Evolutionary conservation across 2,329 filamentous ascomycete genomes (phyloP).

Genomic region (Colletotrichum trifolii): DNA sequence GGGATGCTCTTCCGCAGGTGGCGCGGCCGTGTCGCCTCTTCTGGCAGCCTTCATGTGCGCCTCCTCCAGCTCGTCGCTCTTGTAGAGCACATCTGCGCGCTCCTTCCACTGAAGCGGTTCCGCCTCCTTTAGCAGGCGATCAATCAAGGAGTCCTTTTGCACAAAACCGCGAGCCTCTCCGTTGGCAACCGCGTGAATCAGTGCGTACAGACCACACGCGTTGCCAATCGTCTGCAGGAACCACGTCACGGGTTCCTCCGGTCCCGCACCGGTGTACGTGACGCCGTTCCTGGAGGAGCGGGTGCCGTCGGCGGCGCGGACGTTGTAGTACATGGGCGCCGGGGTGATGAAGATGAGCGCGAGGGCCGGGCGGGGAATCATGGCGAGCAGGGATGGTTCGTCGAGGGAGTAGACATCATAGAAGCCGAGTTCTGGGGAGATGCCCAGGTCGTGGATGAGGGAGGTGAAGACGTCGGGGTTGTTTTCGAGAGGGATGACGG

Average conservation of each 20-base stretch:
- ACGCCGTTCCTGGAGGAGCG: conserved; percentile 38
- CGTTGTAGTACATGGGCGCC: conserved; percentile 59
- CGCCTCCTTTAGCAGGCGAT: conserved; percentile 69
- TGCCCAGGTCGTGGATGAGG: conserved; percentile 77
- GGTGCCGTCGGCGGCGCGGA: conserved; percentile 41
- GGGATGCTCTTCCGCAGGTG: conserved; percentile 67
- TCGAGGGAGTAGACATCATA: conserved; percentile 86
- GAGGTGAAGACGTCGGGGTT: conserved; percentile 84
- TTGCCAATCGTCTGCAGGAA: conserved; percentile 88
- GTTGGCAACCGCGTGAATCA: conserved; percentile 80
- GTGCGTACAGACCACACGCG: conserved; percentile 82
- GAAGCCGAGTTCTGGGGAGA: conserved; percentile 76
- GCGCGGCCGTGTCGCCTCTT: conserved; percentile 74
- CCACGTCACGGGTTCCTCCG: conserved; percentile 77
- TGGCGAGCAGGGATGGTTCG: conserved; percentile 78
- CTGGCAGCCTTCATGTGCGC: conserved; percentile 78
- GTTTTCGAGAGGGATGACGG: conserved; percentile 59
- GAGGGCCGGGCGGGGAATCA: conserved; percentile 80
- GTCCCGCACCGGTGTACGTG: conserved; percentile 46
- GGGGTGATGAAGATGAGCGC: conserved; percentile 86
- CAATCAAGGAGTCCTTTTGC: conserved; percentile 62
- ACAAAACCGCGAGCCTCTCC: conserved; percentile 70
- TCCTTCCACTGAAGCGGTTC: conserved; percentile 68
- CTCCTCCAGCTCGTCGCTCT: conserved; percentile 75
- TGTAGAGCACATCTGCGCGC: conserved; percentile 77